Evolutionary conservation across 306 rosid genomes (phyloP).

Genomic region (Lathyrus aphaca): DNA sequence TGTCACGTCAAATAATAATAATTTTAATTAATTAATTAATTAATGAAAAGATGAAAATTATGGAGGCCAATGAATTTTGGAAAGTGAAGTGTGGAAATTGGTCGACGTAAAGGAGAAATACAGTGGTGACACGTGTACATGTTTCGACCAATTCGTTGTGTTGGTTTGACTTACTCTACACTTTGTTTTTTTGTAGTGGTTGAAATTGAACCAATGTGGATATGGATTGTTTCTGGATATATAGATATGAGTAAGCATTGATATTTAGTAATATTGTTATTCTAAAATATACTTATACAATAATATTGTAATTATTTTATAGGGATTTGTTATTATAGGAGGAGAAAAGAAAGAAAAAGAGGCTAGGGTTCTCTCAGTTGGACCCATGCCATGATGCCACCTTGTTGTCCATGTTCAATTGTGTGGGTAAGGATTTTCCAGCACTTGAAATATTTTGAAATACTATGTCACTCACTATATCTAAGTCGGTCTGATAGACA

Average conservation of each 20-base stretch:
- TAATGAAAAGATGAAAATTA: background rate
- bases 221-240: conserved; percentile 9
- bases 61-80: background rate
- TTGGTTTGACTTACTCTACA: background rate
- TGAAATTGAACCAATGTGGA: background rate
- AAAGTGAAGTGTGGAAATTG: background rate
- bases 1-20: background rate
- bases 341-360: conserved; percentile 3
- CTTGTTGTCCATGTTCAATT: conserved; percentile 17
- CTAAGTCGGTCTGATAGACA: background rate
- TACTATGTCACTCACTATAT: background rate
- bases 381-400: conserved; percentile 9
- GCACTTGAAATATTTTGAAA: background rate
- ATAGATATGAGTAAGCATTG: background rate
- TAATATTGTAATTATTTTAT: conserved; percentile 3
- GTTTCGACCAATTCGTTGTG: background rate
- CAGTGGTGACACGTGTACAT: background rate
- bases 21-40: no score
- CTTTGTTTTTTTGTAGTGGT: background rate
- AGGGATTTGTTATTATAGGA: background rate
- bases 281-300: no score
- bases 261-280: background rate
- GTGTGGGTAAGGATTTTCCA: background rate
- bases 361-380: background rate
- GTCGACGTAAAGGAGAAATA: background rate